Conservation (phyloP, 352 stramenopile species). For the Elongisporangium prolatum region DNA sequence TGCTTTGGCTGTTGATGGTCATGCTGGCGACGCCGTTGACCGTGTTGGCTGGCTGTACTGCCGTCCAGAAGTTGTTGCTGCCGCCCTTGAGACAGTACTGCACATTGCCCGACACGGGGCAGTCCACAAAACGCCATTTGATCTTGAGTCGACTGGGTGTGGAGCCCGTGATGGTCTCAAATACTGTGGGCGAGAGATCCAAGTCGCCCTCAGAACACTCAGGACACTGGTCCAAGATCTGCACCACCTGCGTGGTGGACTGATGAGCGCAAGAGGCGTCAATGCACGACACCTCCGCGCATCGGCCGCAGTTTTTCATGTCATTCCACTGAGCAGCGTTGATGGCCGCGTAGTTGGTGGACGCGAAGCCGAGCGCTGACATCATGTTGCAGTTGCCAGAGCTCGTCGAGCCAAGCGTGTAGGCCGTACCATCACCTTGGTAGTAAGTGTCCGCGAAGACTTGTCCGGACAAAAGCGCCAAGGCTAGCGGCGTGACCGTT, state of each 20-base stretch:
- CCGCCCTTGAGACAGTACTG: constrained; percentile 52
- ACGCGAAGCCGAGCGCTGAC: constrained; percentile 9
- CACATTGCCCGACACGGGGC: constrained; percentile 36
- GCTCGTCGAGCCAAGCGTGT: constrained; percentile 27
- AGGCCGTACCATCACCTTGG: constrained; percentile 32
- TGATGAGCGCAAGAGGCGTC: constrained; percentile 31
- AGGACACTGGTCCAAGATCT: constrained; percentile 57
- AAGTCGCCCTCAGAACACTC: constrained; percentile 54
- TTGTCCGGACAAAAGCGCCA: constrained; percentile 2
- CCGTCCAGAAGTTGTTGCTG: constrained; percentile 45
- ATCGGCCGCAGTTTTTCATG: constrained; percentile 42
- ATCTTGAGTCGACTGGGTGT: constrained; percentile 28
- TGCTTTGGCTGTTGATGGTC: constrained; percentile 45
- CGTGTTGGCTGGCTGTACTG: constrained; percentile 38
- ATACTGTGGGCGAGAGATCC: constrained; percentile 43
- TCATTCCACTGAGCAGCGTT: constrained; percentile 50
- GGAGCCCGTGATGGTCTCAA: constrained; percentile 36
- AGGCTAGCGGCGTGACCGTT: background rate
- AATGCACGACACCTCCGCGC: constrained; percentile 38
- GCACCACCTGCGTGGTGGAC: constrained; percentile 29
- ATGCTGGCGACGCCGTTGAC: constrained; percentile 29
- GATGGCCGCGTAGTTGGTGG: constrained; percentile 35
- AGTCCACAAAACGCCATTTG: constrained; percentile 53
- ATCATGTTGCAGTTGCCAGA: constrained; percentile 55
- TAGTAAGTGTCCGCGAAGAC: constrained; percentile 4